A percentile compares a stretch with the other conserved stretches of the same genome.
phyloP scores from a whole-genome alignment of 805 yeast genomes.

The Nakazawaea populi region DNA sequence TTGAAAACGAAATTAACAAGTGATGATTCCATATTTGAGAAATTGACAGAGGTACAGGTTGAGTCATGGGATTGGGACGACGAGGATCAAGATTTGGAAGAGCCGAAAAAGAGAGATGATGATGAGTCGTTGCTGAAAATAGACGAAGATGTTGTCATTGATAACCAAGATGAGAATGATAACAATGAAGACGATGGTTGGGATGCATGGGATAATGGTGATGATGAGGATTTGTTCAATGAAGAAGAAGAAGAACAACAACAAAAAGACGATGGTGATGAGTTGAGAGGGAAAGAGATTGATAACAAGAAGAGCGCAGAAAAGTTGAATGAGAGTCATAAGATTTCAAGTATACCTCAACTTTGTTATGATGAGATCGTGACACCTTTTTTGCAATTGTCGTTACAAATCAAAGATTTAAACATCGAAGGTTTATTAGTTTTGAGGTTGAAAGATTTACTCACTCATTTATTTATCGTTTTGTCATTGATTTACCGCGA shows the following conservation, averaged over 20 bases:
- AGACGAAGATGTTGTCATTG: no score
- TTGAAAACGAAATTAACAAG: not conserved
- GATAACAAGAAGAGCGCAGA: not conserved
- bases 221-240: constrained; percentile 20
- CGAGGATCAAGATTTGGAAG: constrained; percentile 7
- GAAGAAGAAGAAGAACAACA: not conserved
- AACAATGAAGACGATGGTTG: constrained; percentile 16
- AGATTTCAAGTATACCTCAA: constrained; percentile 7
- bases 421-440: constrained; percentile 20
- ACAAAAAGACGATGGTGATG: not conserved
- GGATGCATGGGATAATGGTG: constrained; percentile 20
- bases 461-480: constrained; percentile 20
- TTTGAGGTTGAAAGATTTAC: constrained; percentile 20
- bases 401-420: constrained; percentile 7
- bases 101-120: not conserved
- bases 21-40: not conserved
- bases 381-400: constrained; percentile 12
- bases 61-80: constrained; percentile 10
- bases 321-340: constrained; percentile 11
- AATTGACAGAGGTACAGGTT: not conserved
- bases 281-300: not conserved
- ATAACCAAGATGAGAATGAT: constrained; percentile 1
- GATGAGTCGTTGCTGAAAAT: no score
- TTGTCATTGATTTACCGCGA: constrained; percentile 11
- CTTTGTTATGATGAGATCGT: constrained; percentile 16